Percentiles rank a stretch among this genome's conserved stretches.
Evolutionary conservation across 306 rosid genomes (phyloP).

Genomic region (Vachellia collinsii): DNA sequence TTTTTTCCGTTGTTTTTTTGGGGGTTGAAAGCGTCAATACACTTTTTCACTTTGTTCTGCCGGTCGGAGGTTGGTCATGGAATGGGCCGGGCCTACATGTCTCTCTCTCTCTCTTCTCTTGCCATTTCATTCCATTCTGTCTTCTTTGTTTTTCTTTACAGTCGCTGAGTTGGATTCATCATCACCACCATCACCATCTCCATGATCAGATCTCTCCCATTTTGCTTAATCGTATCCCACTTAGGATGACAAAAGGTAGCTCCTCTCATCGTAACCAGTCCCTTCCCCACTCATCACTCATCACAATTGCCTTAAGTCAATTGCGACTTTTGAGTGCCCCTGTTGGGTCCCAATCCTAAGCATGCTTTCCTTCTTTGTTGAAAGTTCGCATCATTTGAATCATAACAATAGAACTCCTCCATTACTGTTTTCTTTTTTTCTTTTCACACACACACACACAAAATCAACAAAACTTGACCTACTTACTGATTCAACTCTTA

Average conservation of each 20-base stretch:
- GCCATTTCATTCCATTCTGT: neutral
- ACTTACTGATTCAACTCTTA: neutral
- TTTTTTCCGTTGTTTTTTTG: neutral
- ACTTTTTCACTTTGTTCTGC: neutral
- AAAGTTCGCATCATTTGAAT: constrained; percentile 45
- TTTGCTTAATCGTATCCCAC: constrained; percentile 28
- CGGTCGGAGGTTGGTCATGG: neutral
- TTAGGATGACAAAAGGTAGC: neutral
- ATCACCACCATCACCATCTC: constrained; percentile 9
- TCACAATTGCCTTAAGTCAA: constrained; percentile 34
- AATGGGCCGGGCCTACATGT: constrained; percentile 22
- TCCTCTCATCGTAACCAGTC: constrained; percentile 37
- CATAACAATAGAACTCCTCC: neutral
- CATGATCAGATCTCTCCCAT: neutral
- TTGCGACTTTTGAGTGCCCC: constrained; percentile 41
- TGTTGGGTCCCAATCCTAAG: constrained; percentile 53
- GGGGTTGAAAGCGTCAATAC: no score
- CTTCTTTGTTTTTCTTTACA: neutral
- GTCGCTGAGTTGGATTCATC: constrained; percentile 27
- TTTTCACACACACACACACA: neutral
- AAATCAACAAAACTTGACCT: constrained; percentile 8
- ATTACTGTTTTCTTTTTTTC: neutral
- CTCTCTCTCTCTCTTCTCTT: neutral
- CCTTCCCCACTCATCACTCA: neutral
- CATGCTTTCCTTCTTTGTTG: constrained; percentile 54